Percentiles rank a stretch among this genome's conserved stretches.
Conservation (phyloP, 2,329 filamentous ascomycete species). For the Neonectria sp. region DNA sequence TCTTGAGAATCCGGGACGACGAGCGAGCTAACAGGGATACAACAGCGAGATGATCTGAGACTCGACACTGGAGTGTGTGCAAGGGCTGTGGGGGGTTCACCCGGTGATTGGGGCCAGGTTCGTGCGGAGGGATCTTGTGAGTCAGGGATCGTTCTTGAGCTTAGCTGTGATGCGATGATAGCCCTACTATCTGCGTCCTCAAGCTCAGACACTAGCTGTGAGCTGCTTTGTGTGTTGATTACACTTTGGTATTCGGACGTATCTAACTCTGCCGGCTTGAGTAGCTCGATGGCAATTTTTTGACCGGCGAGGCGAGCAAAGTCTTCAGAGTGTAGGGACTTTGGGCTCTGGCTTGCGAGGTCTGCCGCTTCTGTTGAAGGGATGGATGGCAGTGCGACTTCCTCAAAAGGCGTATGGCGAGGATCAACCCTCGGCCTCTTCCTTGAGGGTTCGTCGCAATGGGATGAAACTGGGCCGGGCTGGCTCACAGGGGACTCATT, state of each 20-base stretch:
- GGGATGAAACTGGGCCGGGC: conserved; percentile 32
- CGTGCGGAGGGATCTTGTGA: conserved; percentile 57
- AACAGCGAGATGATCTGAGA: conserved; percentile 20
- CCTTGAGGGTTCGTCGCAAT: conserved; percentile 35
- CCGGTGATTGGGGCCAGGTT: conserved; percentile 36
- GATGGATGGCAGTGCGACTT: conserved; percentile 49
- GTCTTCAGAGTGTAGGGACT: conserved; percentile 32
- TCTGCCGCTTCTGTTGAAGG: conserved; percentile 46
- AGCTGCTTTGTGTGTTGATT: conserved; percentile 48
- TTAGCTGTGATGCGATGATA: conserved; percentile 50
- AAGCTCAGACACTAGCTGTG: conserved; percentile 50
- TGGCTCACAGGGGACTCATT: conserved; percentile 30
- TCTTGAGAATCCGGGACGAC: conserved; percentile 45
- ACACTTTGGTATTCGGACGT: conserved; percentile 54
- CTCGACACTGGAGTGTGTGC: conserved; percentile 17
- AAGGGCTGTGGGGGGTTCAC: conserved; percentile 18
- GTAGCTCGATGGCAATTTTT: conserved; percentile 50
- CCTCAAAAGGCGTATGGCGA: conserved; percentile 48
- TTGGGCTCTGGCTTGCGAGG: conserved; percentile 35
- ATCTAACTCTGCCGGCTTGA: conserved; percentile 52
- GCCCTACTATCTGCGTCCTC: conserved; percentile 54
- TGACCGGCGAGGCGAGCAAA: conserved; percentile 27
- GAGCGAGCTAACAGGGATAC: conserved; percentile 18
- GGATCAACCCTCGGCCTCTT: conserved; percentile 43
- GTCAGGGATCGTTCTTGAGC: conserved; percentile 59